Conservation (phyloP, 192 early-diverging fungal genomes). For the Coemansia sp. region DNA sequence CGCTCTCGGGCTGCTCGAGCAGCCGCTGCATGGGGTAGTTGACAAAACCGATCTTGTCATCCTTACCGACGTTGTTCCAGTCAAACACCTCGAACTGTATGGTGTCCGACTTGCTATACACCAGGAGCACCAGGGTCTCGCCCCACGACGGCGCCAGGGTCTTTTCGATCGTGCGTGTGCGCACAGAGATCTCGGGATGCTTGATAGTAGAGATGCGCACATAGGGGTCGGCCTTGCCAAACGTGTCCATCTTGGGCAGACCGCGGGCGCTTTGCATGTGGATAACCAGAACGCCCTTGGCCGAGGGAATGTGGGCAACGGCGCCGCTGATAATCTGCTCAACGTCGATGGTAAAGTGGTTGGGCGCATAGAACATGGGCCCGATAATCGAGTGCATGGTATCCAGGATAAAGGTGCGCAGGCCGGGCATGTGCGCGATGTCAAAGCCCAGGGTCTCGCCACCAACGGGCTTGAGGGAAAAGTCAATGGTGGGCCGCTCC, state of each 20-base stretch:
- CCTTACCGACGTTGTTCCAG: constrained; percentile 71
- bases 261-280: constrained; percentile 75
- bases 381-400: constrained; percentile 69
- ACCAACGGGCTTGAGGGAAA: constrained; percentile 85
- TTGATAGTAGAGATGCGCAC: constrained; percentile 66
- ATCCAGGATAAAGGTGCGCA: constrained; percentile 72
- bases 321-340: constrained; percentile 75
- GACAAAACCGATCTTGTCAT: constrained; percentile 59
- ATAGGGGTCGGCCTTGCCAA: constrained; percentile 91
- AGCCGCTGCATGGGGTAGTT: constrained; percentile 50
- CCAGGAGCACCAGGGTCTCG: constrained; percentile 71
- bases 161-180: constrained; percentile 69
- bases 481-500: constrained; percentile 84
- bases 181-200: constrained; percentile 60
- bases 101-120: constrained; percentile 73
- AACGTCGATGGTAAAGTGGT: constrained; percentile 74
- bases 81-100: constrained; percentile 81
- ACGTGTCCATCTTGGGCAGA: constrained; percentile 82
- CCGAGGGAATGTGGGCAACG: constrained; percentile 60
- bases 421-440: constrained; percentile 83
- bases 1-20: constrained; percentile 51
- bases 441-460: constrained; percentile 83
- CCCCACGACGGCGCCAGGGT: constrained; percentile 85
- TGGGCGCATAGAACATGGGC: constrained; percentile 85
- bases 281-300: constrained; percentile 84